These are phyloP conservation scores for Persicaria tinctoria DNA, from an alignment of 148 eudicot species.

Conservation along the genomic window DNA sequence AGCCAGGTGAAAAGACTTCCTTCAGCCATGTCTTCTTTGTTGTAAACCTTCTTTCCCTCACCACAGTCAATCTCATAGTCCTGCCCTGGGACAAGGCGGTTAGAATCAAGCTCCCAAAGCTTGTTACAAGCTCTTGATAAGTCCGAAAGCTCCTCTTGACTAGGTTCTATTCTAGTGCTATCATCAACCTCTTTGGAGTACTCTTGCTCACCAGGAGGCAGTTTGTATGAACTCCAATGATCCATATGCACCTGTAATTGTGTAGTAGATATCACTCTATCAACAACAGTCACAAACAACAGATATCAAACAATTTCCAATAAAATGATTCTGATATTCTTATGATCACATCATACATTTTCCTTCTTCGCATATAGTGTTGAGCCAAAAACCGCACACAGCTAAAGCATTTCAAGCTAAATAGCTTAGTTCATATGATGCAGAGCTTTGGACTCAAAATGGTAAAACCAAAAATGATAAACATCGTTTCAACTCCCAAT, in stretches of 20 bases:
- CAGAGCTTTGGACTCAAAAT: neutral
- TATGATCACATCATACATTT: neutral
- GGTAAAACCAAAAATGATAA: neutral
- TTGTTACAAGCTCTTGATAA: slow-evolving; percentile 66
- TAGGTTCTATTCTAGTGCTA: slow-evolving; percentile 46
- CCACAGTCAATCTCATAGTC: slow-evolving; percentile 88
- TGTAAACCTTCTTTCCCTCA: slow-evolving; percentile 81
- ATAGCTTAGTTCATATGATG: neutral
- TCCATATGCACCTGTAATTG: slow-evolving; percentile 52
- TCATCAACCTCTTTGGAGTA: slow-evolving; percentile 54
- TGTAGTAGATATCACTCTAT: neutral
- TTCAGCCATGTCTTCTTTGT: slow-evolving; percentile 70
- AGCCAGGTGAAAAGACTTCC: slow-evolving; percentile 74
- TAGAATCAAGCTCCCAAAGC: slow-evolving; percentile 90
- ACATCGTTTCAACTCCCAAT: neutral
- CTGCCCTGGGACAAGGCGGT: slow-evolving; percentile 72
- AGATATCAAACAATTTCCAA: neutral
- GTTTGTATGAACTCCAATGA: slow-evolving; percentile 63
- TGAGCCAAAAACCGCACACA: neutral
- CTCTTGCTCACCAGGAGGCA: slow-evolving; percentile 58
- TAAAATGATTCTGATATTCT: neutral
- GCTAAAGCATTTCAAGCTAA: neutral
- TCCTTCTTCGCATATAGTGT: neutral
- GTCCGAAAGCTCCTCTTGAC: slow-evolving; percentile 64
- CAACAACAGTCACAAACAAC: neutral